Percentiles rank a stretch among this genome's conserved stretches.
phyloP scores from a whole-genome alignment of 257 asterid genomes.

The Solanum pinnatisectum region DNA sequence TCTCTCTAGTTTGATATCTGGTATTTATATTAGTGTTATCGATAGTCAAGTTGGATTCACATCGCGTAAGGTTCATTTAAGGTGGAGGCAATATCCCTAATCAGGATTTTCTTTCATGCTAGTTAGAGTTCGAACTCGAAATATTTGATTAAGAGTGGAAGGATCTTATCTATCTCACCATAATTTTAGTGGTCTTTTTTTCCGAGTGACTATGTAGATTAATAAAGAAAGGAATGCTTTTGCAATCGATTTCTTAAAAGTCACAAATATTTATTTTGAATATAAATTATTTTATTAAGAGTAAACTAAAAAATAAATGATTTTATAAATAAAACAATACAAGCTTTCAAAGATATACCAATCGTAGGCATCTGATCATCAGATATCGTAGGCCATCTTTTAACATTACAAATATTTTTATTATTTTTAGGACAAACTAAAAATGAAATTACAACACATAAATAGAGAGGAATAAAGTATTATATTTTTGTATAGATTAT shows the following conservation, averaged over 20 bases:
- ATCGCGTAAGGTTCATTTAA: background rate
- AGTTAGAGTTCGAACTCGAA: background rate
- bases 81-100: no score
- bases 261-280: background rate
- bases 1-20: background rate
- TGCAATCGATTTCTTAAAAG: background rate
- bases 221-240: background rate
- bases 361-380: no score
- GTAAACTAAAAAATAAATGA: no score
- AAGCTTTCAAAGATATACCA: no score
- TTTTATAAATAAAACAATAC: no score
- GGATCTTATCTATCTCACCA: background rate
- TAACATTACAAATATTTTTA: no score
- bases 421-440: no score
- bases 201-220: background rate
- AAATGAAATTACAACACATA: no score
- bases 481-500: no score
- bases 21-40: background rate
- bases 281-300: no score
- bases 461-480: background rate
- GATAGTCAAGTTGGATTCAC: background rate
- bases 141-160: background rate
- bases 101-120: background rate
- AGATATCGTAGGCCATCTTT: no score
- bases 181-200: background rate